A percentile compares a stretch with the other conserved stretches of the same genome.
phyloP scores from a whole-genome alignment of 202 grass and related monocot genomes.

The Sporobolus alterniflorus region DNA sequence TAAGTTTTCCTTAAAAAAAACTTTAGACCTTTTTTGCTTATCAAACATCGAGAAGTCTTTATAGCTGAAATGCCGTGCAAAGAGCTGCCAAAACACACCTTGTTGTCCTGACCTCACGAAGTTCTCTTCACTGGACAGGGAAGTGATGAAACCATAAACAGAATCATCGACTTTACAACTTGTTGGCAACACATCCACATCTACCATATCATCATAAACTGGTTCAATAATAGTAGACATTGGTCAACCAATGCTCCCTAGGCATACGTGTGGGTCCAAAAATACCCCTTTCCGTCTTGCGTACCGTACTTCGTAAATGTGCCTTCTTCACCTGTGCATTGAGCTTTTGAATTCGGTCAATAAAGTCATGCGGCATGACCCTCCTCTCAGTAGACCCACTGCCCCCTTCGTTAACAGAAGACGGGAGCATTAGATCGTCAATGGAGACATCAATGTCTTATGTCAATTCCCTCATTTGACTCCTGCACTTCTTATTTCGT shows the following conservation, averaged over 20 bases:
- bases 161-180: background rate
- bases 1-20: background rate
- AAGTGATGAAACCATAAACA: background rate
- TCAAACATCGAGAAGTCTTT: background rate
- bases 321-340: background rate
- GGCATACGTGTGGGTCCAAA: no score
- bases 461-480: background rate
- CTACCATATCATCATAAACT: no score
- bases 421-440: background rate
- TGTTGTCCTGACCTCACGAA: background rate
- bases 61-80: no score
- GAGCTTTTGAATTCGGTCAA: background rate
- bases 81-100: background rate
- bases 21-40: background rate
- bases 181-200: background rate
- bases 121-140: background rate
- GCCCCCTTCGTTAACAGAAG: background rate
- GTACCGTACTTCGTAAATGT: background rate
- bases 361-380: background rate
- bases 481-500: background rate
- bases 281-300: background rate
- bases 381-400: background rate
- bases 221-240: no score
- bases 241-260: no score
- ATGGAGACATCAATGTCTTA: background rate